A percentile compares a stretch with the other conserved stretches of the same genome.
Conservation (phyloP, 2,329 filamentous ascomycete species). For the Colletotrichum aenigma region DNA sequence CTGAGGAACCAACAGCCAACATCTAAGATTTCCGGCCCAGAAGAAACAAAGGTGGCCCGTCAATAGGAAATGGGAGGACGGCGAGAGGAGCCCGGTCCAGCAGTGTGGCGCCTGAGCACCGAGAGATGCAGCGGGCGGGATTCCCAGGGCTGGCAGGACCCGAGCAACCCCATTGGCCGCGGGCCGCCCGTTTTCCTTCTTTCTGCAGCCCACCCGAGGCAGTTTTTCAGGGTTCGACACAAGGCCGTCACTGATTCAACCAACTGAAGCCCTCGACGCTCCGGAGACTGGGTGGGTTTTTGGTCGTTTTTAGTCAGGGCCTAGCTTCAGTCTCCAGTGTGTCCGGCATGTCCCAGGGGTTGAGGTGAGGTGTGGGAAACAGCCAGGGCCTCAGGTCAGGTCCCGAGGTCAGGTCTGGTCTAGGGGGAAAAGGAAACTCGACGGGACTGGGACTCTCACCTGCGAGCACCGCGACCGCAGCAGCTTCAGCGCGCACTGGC, state of each 20-base stretch:
- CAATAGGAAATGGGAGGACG: conserved; percentile 11
- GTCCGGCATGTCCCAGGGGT: neutral
- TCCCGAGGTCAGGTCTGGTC: neutral
- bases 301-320: neutral
- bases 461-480: neutral
- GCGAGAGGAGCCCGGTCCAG: neutral
- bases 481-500: neutral
- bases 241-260: neutral
- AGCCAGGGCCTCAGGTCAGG: neutral
- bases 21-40: neutral
- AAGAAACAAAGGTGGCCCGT: neutral
- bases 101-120: conserved; percentile 6
- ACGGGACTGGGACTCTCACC: neutral
- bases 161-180: conserved; percentile 5
- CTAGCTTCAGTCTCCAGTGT: neutral
- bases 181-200: neutral
- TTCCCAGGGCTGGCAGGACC: neutral
- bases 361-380: neutral
- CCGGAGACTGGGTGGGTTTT: neutral
- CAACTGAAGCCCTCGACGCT: neutral
- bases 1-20: neutral
- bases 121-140: conserved; percentile 4
- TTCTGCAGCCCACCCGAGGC: neutral
- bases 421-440: neutral
- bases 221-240: conserved; percentile 2